phyloP scores from a whole-genome alignment of 1,284 basidiomycete species.

The Inonotus obliquus region DNA sequence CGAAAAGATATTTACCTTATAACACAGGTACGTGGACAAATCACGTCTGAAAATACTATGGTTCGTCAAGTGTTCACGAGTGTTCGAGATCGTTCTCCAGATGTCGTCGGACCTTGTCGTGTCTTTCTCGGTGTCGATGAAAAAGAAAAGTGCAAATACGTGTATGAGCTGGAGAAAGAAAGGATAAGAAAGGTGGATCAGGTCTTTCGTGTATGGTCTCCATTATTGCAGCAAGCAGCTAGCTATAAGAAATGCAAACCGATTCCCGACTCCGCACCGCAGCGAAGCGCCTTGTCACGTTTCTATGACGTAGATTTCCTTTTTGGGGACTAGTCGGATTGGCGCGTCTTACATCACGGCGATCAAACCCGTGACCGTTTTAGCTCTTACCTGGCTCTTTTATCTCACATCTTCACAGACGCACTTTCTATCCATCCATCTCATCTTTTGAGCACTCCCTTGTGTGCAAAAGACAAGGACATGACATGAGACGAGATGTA shows the following conservation, averaged over 20 bases:
- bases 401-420: background rate
- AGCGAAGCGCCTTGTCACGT: background rate
- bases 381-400: background rate
- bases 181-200: background rate
- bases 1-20: background rate
- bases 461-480: background rate
- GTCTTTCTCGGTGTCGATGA: background rate
- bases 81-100: background rate
- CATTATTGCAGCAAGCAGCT: background rate
- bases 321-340: background rate
- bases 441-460: background rate
- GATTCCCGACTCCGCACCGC: background rate
- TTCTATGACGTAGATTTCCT: background rate
- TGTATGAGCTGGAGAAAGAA: background rate
- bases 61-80: background rate
- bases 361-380: background rate
- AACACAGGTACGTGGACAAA: background rate
- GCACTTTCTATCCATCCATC: background rate
- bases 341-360: background rate
- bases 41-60: background rate
- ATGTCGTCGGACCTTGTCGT: background rate
- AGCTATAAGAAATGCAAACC: constrained; percentile 2
- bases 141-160: background rate
- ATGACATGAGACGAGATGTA: background rate
- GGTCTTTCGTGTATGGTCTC: constrained; percentile 1